Conservation (phyloP, 192 early-diverging fungal genomes). For the Mortierella claussenii region DNA sequence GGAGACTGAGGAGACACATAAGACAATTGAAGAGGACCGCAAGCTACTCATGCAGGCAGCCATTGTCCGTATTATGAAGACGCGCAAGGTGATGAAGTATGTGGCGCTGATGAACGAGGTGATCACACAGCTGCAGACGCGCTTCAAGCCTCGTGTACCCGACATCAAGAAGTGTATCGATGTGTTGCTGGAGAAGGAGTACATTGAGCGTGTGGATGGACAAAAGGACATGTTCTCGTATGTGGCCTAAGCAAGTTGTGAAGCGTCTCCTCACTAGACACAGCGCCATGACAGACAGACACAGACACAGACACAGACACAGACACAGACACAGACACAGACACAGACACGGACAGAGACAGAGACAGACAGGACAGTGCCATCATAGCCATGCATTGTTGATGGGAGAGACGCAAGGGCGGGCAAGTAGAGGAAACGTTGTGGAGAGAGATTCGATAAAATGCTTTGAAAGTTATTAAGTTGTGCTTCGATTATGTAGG, state of each 20-base stretch:
- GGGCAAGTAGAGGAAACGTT: no score
- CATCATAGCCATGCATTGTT: no score
- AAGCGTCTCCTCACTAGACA: no score
- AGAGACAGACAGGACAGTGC: no score
- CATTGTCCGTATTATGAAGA: slow-evolving; percentile 99
- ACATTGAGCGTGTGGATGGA: slow-evolving; percentile 87
- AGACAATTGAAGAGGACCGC: slow-evolving; percentile 92
- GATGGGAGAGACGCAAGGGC: no score
- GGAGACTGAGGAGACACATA: slow-evolving; percentile 93
- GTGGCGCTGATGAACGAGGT: slow-evolving; percentile 88
- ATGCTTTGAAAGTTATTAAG: no score
- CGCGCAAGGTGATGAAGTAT: slow-evolving; percentile 90
- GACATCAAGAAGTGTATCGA: slow-evolving; percentile 99
- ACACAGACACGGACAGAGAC: no score
- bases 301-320: no score
- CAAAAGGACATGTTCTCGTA: slow-evolving; percentile 89
- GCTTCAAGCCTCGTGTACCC: slow-evolving; percentile 89
- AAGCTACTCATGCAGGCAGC: slow-evolving; percentile 96
- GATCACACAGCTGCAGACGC: slow-evolving; percentile 83
- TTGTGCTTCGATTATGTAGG: no score
- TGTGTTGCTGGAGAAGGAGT: slow-evolving; percentile 91
- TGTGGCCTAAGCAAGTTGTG: slow-evolving; percentile 71
- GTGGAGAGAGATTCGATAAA: no score
- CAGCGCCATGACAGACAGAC: no score
- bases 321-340: no score